A percentile compares a stretch with the other conserved stretches of the same genome.
These are phyloP conservation scores for Leishmania arabica DNA, from an alignment of 208 protist species.

Conservation along the genomic window DNA sequence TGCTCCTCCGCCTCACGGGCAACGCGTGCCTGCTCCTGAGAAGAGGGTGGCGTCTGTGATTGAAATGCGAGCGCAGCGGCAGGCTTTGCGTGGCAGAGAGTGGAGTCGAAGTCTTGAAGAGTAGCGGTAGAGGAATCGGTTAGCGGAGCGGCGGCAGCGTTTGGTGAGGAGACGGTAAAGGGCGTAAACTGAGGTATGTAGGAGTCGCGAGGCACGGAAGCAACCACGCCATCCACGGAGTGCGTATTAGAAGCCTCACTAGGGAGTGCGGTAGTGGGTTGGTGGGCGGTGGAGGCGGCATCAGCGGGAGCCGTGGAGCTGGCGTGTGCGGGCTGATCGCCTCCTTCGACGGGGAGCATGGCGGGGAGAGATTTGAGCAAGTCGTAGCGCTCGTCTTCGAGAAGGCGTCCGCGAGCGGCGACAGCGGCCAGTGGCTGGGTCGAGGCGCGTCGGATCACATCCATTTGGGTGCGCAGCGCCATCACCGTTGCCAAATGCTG, in stretches of 20 bases:
- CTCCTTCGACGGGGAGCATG: not conserved
- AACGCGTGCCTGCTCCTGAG: not conserved
- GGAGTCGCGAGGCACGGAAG: not conserved
- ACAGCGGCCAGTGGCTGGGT: slow-evolving; percentile 44
- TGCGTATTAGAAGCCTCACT: not conserved
- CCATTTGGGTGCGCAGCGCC: slow-evolving; percentile 30
- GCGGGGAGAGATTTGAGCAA: slow-evolving; percentile 25
- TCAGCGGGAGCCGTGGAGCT: not conserved
- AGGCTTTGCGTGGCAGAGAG: not conserved
- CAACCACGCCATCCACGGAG: no score
- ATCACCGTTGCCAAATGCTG: slow-evolving; percentile 8
- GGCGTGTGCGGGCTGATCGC: not conserved
- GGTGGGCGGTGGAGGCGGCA: not conserved
- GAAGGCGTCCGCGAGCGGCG: slow-evolving; percentile 41
- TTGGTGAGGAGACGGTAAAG: not conserved
- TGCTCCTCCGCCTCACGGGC: not conserved
- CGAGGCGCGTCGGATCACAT: slow-evolving; percentile 27
- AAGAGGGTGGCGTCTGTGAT: not conserved
- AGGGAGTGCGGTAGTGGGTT: no score
- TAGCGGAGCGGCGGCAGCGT: not conserved
- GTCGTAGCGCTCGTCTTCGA: slow-evolving; percentile 65
- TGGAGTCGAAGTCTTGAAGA: not conserved
- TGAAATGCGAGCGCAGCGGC: not conserved
- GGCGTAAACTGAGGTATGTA: slow-evolving; percentile 8
- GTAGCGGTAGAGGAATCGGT: not conserved